Base-by-base conservation (phyloP, 2,329 filamentous ascomycete species). In the Fusarium robinianum region DNA sequence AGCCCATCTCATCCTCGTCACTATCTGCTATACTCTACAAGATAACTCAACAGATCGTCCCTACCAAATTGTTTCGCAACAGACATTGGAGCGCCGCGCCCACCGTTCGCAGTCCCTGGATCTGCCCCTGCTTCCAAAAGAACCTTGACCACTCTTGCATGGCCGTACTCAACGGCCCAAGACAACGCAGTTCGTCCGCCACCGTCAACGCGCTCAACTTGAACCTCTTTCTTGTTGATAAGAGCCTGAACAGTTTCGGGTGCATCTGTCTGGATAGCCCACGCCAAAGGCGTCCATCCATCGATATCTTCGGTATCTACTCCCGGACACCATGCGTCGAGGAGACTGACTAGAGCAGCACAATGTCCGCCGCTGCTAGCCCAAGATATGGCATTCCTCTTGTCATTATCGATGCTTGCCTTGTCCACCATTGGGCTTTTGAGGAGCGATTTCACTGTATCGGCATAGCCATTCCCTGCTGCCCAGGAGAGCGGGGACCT, bases 261-360 rank as follows among this genome's bases (percentile, higher is more conserved):
- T 8, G 51, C 29, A 16, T 53, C 26, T n/a, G 38, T 42, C 23
- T 58, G 53, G 6, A 67, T 57, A 6, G 66, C 64, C 67, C 64
- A 70, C n/a, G 60, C 44, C 12, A 71, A 39, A 4, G 67, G 68
- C 10, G 66, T 65, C 68, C 67, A 71, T 15, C 55, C 54, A 39
- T 66, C 57, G 6, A 60, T 54, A 53, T 71, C 67, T 17, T 35
- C 39, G 6, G 61, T 57, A 42, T 71, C 64, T 16, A 61, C 57
- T 4, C 62, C 64, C n/a, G 51, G 39, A 32, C 51, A 63, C 18
- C 53, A 36, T 25, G 62, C 21, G 15, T 62, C 61, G 3, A 70
- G 44, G 7, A 69, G 57, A 34, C 53, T 53, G 19, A 45, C 22
- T 19, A 71, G 34, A 3, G 61, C 56, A 9, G 59, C 46, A 5